Percentiles rank a stretch among this genome's conserved stretches.
Evolutionary conservation across 176 grass and related monocot species (phyloP).

Genomic region (Miscanthus lutarioriparius): DNA sequence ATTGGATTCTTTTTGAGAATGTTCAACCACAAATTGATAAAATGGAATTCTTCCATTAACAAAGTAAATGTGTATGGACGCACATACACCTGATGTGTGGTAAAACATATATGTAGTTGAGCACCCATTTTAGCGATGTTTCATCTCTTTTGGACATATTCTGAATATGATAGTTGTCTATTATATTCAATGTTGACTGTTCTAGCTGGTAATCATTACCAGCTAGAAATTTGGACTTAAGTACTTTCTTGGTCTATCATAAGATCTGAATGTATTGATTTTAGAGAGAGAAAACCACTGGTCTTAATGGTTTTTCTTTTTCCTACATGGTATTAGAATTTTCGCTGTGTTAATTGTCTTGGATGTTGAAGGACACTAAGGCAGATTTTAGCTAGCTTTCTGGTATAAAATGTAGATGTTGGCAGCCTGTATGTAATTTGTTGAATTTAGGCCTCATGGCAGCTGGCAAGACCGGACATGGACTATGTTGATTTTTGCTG

Average conservation of each 20-base stretch:
- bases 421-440: not conserved
- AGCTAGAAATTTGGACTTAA: not conserved
- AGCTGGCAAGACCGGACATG: not conserved
- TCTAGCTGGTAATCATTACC: not conserved
- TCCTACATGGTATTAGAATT: not conserved
- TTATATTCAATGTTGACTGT: not conserved
- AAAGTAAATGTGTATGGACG: not conserved
- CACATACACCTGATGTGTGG: not conserved
- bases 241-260: not conserved
- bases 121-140: not conserved
- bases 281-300: not conserved
- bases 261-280: not conserved
- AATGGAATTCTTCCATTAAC: not conserved
- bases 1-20: not conserved
- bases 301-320: not conserved
- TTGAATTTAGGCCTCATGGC: not conserved
- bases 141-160: not conserved
- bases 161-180: not conserved
- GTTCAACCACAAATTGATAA: slow-evolving; percentile 1
- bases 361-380: not conserved
- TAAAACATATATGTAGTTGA: not conserved
- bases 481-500: not conserved
- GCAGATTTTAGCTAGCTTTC: not conserved
- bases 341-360: not conserved
- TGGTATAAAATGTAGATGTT: not conserved